Evolutionary conservation across 305 asterid genomes (phyloP).

Genomic region (Fraxinus latifolia): DNA sequence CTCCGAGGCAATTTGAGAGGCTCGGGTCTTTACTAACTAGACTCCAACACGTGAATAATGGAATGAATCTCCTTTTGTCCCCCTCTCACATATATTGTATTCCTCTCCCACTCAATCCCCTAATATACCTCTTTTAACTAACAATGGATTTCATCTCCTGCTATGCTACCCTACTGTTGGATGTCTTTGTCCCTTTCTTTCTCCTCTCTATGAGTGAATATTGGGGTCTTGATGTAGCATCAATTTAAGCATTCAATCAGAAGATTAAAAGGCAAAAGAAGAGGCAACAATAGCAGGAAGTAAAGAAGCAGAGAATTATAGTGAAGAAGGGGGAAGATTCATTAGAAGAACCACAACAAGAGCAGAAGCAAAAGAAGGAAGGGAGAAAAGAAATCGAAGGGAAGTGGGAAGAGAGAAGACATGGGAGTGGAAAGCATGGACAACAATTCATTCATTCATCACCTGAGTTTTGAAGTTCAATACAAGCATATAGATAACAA

Average conservation of each 20-base stretch:
- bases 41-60: neutral
- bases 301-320: too few species aligned
- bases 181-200: too few species aligned
- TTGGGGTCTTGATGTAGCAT: too few species aligned
- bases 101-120: neutral
- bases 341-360: neutral
- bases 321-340: neutral
- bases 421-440: neutral
- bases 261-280: too few species aligned
- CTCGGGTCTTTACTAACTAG: neutral
- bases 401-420: neutral
- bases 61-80: neutral
- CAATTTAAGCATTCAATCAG: too few species aligned
- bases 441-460: neutral
- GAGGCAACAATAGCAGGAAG: too few species aligned
- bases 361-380: neutral
- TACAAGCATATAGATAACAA: neutral
- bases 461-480: neutral
- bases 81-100: neutral
- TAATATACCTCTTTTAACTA: neutral
- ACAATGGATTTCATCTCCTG: neutral
- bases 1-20: neutral
- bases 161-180: neutral
- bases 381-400: neutral
- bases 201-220: too few species aligned